These are phyloP conservation scores for Sonneratia alba DNA, from an alignment of 345 rosid species.

Conservation along the genomic window DNA sequence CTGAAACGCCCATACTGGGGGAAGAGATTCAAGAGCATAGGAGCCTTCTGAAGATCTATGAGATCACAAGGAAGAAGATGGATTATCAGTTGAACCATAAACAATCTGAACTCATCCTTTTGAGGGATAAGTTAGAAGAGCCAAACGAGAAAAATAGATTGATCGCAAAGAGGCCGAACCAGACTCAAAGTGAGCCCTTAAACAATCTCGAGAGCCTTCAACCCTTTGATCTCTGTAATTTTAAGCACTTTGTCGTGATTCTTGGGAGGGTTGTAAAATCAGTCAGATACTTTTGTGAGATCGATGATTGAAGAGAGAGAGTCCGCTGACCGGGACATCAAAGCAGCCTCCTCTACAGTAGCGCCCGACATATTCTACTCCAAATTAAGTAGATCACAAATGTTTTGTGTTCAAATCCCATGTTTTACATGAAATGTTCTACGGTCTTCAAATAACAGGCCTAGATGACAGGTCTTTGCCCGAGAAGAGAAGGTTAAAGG, in stretches of 20 bases:
- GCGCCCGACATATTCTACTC: slow-evolving; percentile 17
- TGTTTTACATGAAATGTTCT: slow-evolving; percentile 25
- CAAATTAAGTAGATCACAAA: slow-evolving; percentile 19
- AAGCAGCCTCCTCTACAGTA: slow-evolving; percentile 21
- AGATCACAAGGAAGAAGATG: slow-evolving; percentile 57
- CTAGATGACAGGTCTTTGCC: slow-evolving; percentile 7
- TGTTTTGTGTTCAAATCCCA: slow-evolving; percentile 26
- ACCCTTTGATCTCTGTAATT: slow-evolving; percentile 9
- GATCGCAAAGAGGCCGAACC: slow-evolving; percentile 40
- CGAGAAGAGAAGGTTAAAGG: background rate
- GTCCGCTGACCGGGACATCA: slow-evolving; percentile 28
- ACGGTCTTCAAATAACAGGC: slow-evolving; percentile 19
- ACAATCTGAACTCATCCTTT: slow-evolving; percentile 21
- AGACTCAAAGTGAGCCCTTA: slow-evolving; percentile 10
- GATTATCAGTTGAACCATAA: slow-evolving; percentile 36
- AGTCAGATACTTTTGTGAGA: slow-evolving; percentile 22
- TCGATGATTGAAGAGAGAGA: slow-evolving; percentile 23
- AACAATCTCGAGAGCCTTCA: slow-evolving; percentile 32
- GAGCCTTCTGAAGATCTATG: slow-evolving; percentile 75
- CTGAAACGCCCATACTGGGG: slow-evolving; percentile 54
- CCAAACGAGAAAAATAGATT: slow-evolving; percentile 27
- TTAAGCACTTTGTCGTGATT: slow-evolving; percentile 9
- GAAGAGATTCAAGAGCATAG: slow-evolving; percentile 87
- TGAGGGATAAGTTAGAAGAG: slow-evolving; percentile 32
- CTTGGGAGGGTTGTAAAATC: slow-evolving; percentile 18